Evolutionary conservation across 1,284 basidiomycete genomes (phyloP), one percentile per base, ranked within the genome.

Genomic region (Cutaneotrichosporon sp.): DNA sequence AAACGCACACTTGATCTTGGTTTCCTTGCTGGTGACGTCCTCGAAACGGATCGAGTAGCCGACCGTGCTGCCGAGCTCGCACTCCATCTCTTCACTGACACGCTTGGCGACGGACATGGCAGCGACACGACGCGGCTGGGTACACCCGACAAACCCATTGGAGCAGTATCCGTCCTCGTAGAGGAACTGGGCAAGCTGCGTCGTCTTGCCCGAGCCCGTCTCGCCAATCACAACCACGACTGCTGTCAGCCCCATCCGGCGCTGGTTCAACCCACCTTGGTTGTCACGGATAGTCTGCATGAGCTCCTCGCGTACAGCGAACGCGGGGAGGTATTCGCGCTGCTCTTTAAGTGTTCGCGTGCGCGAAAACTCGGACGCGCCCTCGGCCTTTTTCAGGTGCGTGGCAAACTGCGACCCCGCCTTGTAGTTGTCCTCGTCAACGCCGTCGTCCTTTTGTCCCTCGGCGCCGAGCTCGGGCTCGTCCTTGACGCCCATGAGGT

Each of bases 41-140:
- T 98, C 94, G 66, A 97, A 97, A 57, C 94, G 89, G 69, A 98
- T 97, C 14, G 92, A 89, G 71, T 98, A 97, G 7, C 94, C 94
- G 14, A 98, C 94, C 1, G 83, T 83, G 2, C 80, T 79, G 8
- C 94, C 94, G 0, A 97, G 81, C 76, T 89, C 86, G 74, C 87
- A 89, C 66, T 80, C 79, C 80, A 82, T 82, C 75, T 98, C 94
- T 69, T 98, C 94, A 69, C 89, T 92, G 53, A 97, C 94, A 77
- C 94, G 91, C 77, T 97, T 97, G 8, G 94, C 94, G 4, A 97
- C 94, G 14, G 89, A 93, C 93, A 98, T 97, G 12, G 94, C 93
- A 44, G 94, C 93, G 12, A 97, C 93, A 78, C 93, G 90, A 67
- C 94, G 84, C 37, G 93, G 93, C 69, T 97, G 93, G 0, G 94